Base-by-base conservation (phyloP, 1,284 basidiomycete genomes). In the Ceratobasidium papillatum region DNA sequence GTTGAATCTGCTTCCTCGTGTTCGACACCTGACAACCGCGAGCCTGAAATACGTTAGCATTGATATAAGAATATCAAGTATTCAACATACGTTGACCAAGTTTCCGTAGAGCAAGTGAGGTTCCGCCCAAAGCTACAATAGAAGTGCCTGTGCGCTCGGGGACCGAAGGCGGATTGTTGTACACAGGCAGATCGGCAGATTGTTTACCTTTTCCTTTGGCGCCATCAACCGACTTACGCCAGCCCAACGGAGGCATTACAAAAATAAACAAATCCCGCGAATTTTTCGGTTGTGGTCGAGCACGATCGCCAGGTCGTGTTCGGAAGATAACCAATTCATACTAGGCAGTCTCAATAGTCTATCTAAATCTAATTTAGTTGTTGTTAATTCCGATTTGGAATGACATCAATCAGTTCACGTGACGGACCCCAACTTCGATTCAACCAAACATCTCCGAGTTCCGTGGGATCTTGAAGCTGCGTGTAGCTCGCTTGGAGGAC, bases 161-260 rank as follows among this genome's bases (percentile, higher is more conserved):
- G 65, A 68, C 65, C 1, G 36, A 2, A 38, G 65, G 65, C 3
- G 65, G 65, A 14, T 56, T 54, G 34, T 22, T 36, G 49, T 19
- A 25, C 3, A 43, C n/a, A 5, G 43, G 22, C 30, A 34, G 9
- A 43, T 32, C 8, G 43, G 30, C 34, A 52, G 65, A 5, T 38
- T 68, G 65, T 34, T 68, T 36, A 22, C 45, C 36, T 34, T 68
- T 68, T 49, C 5, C 34, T 68, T 68, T 68, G 51, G 51, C 65
- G 65, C 65, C 65, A 68, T 68, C 65, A 68, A 56, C 51, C 2
- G 65, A 2, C 65, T 68, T 68, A 49, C 65, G 65, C 65, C 65
- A 68, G 38, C 65, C 65, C 17, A 68, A 36, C 32, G 65, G 65
- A 68, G 65, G 65, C 65, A 68, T 68, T 5, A 68, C 65, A 68